Base-by-base conservation (phyloP, 2,329 filamentous ascomycete genomes). In the Stemphylium lycopersici region DNA sequence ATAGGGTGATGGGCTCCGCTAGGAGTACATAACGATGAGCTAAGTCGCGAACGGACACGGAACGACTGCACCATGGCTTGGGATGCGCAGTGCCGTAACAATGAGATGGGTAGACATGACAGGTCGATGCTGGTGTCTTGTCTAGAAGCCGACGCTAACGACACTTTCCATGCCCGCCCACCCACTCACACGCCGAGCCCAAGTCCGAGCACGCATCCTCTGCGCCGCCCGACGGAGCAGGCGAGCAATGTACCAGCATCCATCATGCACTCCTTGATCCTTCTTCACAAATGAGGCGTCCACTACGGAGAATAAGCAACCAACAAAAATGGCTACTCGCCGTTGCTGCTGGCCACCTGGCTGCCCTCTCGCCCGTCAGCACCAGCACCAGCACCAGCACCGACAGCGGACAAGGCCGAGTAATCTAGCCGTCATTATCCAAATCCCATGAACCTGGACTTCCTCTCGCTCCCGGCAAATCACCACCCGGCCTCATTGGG, bases 11-110 rank as follows among this genome's bases (percentile, higher is more conserved):
- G 55, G 56, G 53, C 59, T 55, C 55, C 56, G 64, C 62, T 59
- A 59, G 49, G 52, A 53, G 40, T 34, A 61, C 47, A 61, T 58
- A 56, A 63, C 55, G 53, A 60, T 58, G 56, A 62, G 58, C 66
- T 67, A 69, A 61, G 65, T 62, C 56, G 62, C 57, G 58, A 56
- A 49, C 65, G 62, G 66, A 48, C 66, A 64, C 62, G 58, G 62
- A 60, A 63, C 61, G 44, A 45, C 46, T 48, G 33, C 49, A 63
- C 58, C 53, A 61, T 59, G 63, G 60, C 61, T 61, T 63, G 58
- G 56, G 52, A 36, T 56, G 56, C 62, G 56, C 57, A 53, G 59
- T 56, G 47, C 59, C 55, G 61, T 56, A 65, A 62, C 55, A 51
- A 61, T 57, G 51, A 47, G 57, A 51, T 56, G 55, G 58, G 54